Base-by-base conservation (phyloP, 164 flowering plant genomes). In the Annona cherimola region DNA sequence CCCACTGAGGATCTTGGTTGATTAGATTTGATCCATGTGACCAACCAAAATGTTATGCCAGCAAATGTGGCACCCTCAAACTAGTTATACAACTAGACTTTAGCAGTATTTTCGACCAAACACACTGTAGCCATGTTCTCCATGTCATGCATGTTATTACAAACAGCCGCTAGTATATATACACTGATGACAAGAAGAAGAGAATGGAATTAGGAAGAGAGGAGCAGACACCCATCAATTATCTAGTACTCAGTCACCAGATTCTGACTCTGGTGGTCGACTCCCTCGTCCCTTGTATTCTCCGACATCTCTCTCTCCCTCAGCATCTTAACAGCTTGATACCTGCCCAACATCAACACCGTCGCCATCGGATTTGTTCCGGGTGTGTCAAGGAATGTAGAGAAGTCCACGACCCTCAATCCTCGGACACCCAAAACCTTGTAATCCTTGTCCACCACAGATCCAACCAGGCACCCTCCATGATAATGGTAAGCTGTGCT, bases 351-450 rank as follows among this genome's bases (percentile, higher is more conserved):
- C 84, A 83, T 81, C 66, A 81, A 16, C 14, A 83, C 39, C 3
- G 85, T 85, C 19, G 83, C 86, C 82, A 76, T 78, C 18, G 83
- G 87, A 61, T 82, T 84, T 62, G 85, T 79, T 19, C 82, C 82
- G 1, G 89, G 87, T 5, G 87, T 80, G 9, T 77, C 79, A 8
- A 57, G 19, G 50, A 86, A 80, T 3, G 83, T 79, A 12, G 87
- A 83, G 19, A 84, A 87, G 74, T 86, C 84, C 20, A 86, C 44
- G 5, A 84, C 82, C 26, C 86, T 75, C 45, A 86, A 66, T 1
- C 84, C 81, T 4, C 77, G 42, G 2, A 84, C 78, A 7, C 86
- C 87, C 64, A 59, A 68, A 0, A 81, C 85, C 65, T 42, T 81
- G 54, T 78, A 81, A 63, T 82, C 80, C 7, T 69, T 9, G 69